Percentiles rank a stretch among this genome's conserved stretches.
phyloP scores from a whole-genome alignment of 805 yeast genomes.

The Candida railenensis region DNA sequence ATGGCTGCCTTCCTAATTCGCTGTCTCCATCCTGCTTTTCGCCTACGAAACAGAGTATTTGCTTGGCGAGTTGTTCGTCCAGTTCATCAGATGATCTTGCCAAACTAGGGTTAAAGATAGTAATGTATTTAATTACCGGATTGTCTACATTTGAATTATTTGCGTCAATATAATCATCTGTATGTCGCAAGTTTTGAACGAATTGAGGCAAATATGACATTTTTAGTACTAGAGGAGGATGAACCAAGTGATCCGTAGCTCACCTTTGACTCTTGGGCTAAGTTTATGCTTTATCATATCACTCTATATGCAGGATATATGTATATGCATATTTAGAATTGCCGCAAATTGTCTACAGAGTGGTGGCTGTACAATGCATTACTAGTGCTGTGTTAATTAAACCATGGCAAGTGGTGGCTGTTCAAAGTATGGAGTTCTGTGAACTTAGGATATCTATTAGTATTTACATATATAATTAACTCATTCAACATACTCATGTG shows the following conservation, averaged over 20 bases:
- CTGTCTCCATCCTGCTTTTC: slow-evolving; percentile 7
- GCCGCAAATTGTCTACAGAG: too few relatives aligned
- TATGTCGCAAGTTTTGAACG: slow-evolving; percentile 3
- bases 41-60: slow-evolving; percentile 29
- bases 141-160: neutral
- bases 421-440: too few relatives aligned
- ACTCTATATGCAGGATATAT: neutral
- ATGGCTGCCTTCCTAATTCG: neutral
- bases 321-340: too few relatives aligned
- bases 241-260: too few relatives aligned
- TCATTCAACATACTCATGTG: neutral
- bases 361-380: too few relatives aligned
- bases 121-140: slow-evolving; percentile 13
- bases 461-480: too few relatives aligned
- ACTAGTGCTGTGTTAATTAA: too few relatives aligned
- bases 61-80: slow-evolving; percentile 29
- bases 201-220: slow-evolving; percentile 7
- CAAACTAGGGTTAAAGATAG: slow-evolving; percentile 32
- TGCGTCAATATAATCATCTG: neutral
- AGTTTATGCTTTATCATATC: neutral
- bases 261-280: too few relatives aligned
- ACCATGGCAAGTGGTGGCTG: too few relatives aligned
- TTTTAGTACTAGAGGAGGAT: too few relatives aligned
- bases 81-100: slow-evolving; percentile 23
- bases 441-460: too few relatives aligned